Evolutionary conservation across 2,329 filamentous ascomycete genomes (phyloP), one percentile per base, ranked within the genome.

Genomic region (Truncatella angustata): DNA sequence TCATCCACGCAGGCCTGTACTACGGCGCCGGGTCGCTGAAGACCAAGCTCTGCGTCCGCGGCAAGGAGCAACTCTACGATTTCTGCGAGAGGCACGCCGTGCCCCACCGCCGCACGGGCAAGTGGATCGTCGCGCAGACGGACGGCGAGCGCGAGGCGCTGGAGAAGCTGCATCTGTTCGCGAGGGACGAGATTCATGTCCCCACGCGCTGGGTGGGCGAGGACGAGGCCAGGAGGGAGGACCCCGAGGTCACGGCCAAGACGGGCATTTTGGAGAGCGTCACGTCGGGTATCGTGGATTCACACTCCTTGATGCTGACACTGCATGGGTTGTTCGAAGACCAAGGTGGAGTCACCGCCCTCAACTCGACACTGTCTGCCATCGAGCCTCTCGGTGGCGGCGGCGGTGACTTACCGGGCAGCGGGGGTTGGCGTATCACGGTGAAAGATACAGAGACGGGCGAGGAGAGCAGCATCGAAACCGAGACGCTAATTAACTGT

Each of bases 1-100:
- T 97, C 51, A 95, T 99, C 61, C 94, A 99, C 69, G 94, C 90
- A 1, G 94, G 94, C 12, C 80, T 97, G 57, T 97, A 97, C 79
- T 97, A 97, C 70, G 90, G 88, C 14, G 67, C 77, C 5, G 70
- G 73, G 36, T 87, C 85, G 1, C 82, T 97, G 49, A 99, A 99
- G 73, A 91, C 92, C 1, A 73, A 74, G 14, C 82, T 99, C 11
- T 99, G 94, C 72, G 77, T 97, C 57, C 74, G 77, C 28, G 94
- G 94, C 54, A 86, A 86, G 60, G 67, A 86, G 28, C 76, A 91
- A 67, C 76, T 97, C 54, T 99, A 99, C 71, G 78, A 76, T 4
- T 82, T 96, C 37, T 97, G 93, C 74, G 70, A 73, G 4, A 73
- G 73, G 52, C 75, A 89, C 62, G 70, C 71, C 52, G 87, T 99